A percentile compares a stretch with the other conserved stretches of the same genome.
Evolutionary conservation across 805 yeast species (phyloP).

Genomic region (Schizosaccharomyces octosporus): DNA sequence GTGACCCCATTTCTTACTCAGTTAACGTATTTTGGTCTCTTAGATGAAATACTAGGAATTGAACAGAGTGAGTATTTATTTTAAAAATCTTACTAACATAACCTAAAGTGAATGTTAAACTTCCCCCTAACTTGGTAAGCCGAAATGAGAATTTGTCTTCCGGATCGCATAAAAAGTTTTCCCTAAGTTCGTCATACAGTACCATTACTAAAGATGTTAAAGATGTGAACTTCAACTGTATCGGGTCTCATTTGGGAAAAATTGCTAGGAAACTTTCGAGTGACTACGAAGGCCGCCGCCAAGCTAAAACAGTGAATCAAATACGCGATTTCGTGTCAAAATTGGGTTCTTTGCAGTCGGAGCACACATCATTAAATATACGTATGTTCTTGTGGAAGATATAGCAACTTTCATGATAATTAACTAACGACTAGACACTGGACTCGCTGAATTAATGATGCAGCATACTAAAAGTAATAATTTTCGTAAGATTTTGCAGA

Average conservation of each 20-base stretch:
- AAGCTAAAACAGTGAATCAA: conserved; percentile 32
- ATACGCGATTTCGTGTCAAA: conserved; percentile 50
- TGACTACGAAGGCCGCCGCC: conserved; percentile 36
- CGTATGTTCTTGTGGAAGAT: not conserved
- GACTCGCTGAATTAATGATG: conserved; percentile 9
- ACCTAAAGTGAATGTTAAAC: not conserved
- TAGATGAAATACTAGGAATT: conserved; percentile 44
- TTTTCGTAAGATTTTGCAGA: conserved; percentile 26
- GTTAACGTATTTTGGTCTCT: conserved; percentile 55
- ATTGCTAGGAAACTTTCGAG: conserved; percentile 48
- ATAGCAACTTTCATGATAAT: not conserved
- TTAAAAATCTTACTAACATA: not conserved
- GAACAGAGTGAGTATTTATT: conserved; percentile 7
- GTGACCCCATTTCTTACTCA: conserved; percentile 51
- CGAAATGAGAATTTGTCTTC: conserved; percentile 3
- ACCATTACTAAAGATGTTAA: conserved; percentile 27
- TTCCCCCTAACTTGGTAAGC: not conserved
- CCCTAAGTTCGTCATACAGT: conserved; percentile 17
- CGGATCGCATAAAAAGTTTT: conserved; percentile 5
- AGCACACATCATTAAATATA: conserved; percentile 36
- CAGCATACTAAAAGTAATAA: conserved; percentile 7
- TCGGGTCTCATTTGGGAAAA: conserved; percentile 47
- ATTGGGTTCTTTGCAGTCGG: conserved; percentile 37
- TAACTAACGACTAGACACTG: conserved; percentile 17
- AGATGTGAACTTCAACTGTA: conserved; percentile 49